phyloP scores from a whole-genome alignment of 306 rosid genomes.

The Glycine soja region DNA sequence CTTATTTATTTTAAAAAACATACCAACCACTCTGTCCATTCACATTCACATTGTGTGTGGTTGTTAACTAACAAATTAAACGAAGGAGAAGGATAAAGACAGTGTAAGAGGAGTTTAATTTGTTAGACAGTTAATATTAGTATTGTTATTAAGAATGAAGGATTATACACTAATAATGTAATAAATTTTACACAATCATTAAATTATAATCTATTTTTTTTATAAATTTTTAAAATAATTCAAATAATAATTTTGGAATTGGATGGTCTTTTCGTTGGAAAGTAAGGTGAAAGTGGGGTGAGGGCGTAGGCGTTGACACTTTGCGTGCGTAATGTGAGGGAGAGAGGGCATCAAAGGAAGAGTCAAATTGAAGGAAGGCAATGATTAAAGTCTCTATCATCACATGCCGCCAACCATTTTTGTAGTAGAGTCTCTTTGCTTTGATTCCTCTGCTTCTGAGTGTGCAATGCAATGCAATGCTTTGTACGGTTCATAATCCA shows the following conservation, averaged over 20 bases:
- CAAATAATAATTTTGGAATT: too few relatives aligned
- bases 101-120: neutral
- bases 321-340: slow-evolving; percentile 47
- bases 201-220: too few relatives aligned
- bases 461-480: slow-evolving; percentile 46
- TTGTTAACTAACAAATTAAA: slow-evolving; percentile 44
- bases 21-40: slow-evolving; percentile 38
- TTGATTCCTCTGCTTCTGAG: slow-evolving; percentile 35
- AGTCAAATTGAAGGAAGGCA: slow-evolving; percentile 51
- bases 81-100: neutral
- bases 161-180: too few relatives aligned
- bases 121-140: too few relatives aligned
- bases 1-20: neutral
- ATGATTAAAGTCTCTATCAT: slow-evolving; percentile 49
- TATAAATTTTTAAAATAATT: too few relatives aligned
- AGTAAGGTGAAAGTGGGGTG: slow-evolving; percentile 12
- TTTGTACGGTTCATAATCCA: slow-evolving; percentile 19
- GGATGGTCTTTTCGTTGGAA: neutral
- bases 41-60: slow-evolving; percentile 38
- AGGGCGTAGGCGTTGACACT: slow-evolving; percentile 47
- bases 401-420: slow-evolving; percentile 54
- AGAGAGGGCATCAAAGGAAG: slow-evolving; percentile 34
- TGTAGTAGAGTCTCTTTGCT: slow-evolving; percentile 6
- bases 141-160: too few relatives aligned
- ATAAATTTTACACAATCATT: too few relatives aligned